Percentiles rank a stretch among this genome's conserved stretches.
Conservation (phyloP, 768 basidiomycete genomes). For the Agrocybe praecox region DNA sequence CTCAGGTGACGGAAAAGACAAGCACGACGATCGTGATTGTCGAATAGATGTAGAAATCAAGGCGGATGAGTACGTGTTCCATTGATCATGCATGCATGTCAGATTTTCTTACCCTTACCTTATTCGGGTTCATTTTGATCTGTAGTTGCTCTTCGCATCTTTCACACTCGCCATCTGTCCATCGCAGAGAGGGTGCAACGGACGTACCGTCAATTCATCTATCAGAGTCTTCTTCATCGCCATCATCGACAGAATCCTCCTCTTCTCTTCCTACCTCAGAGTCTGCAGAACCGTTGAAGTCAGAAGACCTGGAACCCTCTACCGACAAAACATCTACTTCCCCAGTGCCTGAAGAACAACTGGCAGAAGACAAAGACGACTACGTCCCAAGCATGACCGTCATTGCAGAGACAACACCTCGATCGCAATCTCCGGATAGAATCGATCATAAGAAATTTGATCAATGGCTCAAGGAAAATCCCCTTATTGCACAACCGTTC, state of each 20-base stretch:
- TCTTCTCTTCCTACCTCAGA: conserved; percentile 11
- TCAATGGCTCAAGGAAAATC: conserved; percentile 26
- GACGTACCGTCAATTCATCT: conserved; percentile 30
- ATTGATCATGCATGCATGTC: not conserved
- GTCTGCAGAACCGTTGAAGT: not conserved
- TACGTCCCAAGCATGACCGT: conserved; percentile 37
- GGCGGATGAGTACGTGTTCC: conserved; percentile 8
- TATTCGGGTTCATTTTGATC: not conserved
- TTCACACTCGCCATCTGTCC: conserved; percentile 29
- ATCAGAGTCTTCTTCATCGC: conserved; percentile 9
- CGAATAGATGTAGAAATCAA: not conserved
- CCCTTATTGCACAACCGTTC: conserved; percentile 16
- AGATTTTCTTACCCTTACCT: not conserved
- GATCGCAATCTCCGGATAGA: conserved; percentile 10
- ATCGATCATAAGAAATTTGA: conserved; percentile 30
- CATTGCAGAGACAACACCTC: conserved; percentile 37
- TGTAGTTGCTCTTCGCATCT: conserved; percentile 7
- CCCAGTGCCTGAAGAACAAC: not conserved
- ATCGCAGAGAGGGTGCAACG: conserved; percentile 70
- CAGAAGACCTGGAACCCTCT: not conserved
- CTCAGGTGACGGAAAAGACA: not conserved
- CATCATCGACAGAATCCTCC: conserved; percentile 26
- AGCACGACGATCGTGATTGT: not conserved
- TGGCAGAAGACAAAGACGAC: not conserved
- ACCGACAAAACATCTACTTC: conserved; percentile 1